Percentiles rank a stretch among this genome's conserved stretches.
phyloP scores from a whole-genome alignment of 2,329 filamentous ascomycete species.

The Cytospora paraplurivora region DNA sequence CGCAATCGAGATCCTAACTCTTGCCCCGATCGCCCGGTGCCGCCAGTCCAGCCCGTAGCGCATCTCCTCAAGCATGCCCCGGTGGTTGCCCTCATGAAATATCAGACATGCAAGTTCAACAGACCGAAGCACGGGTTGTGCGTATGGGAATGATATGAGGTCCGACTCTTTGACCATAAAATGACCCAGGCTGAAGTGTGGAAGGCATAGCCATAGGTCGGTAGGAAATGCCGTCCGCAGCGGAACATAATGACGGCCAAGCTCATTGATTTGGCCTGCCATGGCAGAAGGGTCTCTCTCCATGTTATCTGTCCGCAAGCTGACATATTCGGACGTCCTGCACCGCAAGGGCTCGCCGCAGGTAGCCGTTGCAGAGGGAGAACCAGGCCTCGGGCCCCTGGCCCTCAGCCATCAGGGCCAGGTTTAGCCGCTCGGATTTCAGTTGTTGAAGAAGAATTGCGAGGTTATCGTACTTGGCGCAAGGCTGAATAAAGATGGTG shows the following conservation, averaged over 20 bases:
- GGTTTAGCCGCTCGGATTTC: slow-evolving; percentile 35
- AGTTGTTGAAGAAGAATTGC: slow-evolving; percentile 32
- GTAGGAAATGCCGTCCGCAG: slow-evolving; percentile 36
- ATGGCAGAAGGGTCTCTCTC: neutral
- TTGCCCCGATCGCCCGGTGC: neutral
- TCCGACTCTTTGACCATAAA: slow-evolving; percentile 34
- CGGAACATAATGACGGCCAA: slow-evolving; percentile 24
- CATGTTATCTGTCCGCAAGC: slow-evolving; percentile 28
- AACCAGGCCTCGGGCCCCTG: slow-evolving; percentile 21
- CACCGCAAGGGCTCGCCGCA: slow-evolving; percentile 30
- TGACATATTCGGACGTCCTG: slow-evolving; percentile 33
- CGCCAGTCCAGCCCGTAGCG: slow-evolving; percentile 6
- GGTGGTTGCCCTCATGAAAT: slow-evolving; percentile 24
- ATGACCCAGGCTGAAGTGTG: slow-evolving; percentile 34
- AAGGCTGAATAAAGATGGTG: slow-evolving; percentile 35
- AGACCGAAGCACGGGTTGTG: slow-evolving; percentile 34
- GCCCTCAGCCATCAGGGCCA: slow-evolving; percentile 31
- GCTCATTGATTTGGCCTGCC: neutral
- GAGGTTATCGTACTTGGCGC: slow-evolving; percentile 35
- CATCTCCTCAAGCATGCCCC: slow-evolving; percentile 2
- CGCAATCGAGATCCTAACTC: neutral
- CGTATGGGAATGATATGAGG: slow-evolving; percentile 32
- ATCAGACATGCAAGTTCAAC: slow-evolving; percentile 35
- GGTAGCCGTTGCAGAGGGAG: slow-evolving; percentile 27
- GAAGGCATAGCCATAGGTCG: slow-evolving; percentile 33